Conservation (phyloP, 139 green algal genomes). For the Picochlorum sp. region DNA sequence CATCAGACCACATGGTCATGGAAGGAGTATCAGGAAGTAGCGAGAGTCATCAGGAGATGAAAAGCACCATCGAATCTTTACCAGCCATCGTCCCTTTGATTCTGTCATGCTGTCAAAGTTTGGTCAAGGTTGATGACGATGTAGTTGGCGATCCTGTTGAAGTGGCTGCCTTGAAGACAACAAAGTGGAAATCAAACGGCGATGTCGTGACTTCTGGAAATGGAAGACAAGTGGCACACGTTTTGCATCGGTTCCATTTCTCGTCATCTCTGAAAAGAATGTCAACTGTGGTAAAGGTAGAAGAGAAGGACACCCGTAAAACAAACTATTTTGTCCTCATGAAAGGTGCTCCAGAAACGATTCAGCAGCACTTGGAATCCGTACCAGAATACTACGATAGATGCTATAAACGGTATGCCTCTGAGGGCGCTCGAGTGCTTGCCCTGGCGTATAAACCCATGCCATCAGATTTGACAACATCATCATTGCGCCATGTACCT, state of each 20-base stretch:
- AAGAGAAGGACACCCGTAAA: not conserved
- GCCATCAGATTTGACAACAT: conserved; percentile 20
- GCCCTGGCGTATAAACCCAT: conserved; percentile 72
- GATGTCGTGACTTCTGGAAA: conserved; percentile 9
- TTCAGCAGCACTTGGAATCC: conserved; percentile 42
- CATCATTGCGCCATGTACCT: conserved; percentile 41
- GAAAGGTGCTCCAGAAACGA: conserved; percentile 86
- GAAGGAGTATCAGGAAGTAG: conserved; percentile 51
- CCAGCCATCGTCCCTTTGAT: conserved; percentile 32
- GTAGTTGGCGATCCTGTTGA: conserved; percentile 84
- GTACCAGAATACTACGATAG: conserved; percentile 66
- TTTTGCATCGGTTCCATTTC: conserved; percentile 86
- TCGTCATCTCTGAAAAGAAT: conserved; percentile 86
- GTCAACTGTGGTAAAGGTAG: conserved; percentile 55
- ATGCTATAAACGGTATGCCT: conserved; percentile 75
- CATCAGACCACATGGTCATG: conserved; percentile 84
- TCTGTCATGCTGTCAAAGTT: conserved; percentile 80
- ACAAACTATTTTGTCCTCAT: conserved; percentile 40
- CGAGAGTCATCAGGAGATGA: conserved; percentile 1
- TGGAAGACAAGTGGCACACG: conserved; percentile 30
- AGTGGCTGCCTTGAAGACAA: conserved; percentile 52
- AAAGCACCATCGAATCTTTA: conserved; percentile 3
- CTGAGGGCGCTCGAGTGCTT: conserved; percentile 85
- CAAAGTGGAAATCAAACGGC: conserved; percentile 17
- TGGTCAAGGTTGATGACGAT: conserved; percentile 57